Evolutionary conservation across 192 early-diverging fungal genomes (phyloP).

Genomic region (Endogone sp.): DNA sequence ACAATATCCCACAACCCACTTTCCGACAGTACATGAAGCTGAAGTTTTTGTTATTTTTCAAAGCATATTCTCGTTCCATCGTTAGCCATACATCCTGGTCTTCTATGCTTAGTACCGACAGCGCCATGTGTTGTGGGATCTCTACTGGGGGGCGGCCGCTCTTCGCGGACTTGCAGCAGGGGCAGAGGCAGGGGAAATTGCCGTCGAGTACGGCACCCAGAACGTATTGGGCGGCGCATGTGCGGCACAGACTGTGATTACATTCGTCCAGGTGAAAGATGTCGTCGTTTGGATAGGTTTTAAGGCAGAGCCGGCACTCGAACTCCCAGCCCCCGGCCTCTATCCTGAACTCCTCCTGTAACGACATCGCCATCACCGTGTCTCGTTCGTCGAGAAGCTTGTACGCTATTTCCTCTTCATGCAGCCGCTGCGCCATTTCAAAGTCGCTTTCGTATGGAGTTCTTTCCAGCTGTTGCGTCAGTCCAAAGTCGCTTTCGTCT

Average conservation of each 20-base stretch:
- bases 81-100: not conserved
- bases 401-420: too few relatives aligned
- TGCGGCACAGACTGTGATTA: not conserved
- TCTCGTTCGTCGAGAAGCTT: too few relatives aligned
- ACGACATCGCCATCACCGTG: not conserved
- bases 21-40: not conserved
- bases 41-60: not conserved
- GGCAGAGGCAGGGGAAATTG: not conserved
- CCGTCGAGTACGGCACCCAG: not conserved
- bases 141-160: not conserved
- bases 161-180: not conserved
- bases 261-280: not conserved
- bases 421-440: not conserved
- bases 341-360: not conserved
- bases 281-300: not conserved
- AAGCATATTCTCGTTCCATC: not conserved
- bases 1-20: not conserved
- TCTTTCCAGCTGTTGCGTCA: not conserved
- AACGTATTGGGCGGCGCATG: not conserved
- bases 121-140: not conserved
- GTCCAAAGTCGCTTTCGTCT: not conserved
- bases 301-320: not conserved
- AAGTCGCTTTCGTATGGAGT: not conserved
- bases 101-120: not conserved
- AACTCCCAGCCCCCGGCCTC: not conserved